A percentile compares a stretch with the other conserved stretches of the same genome.
phyloP scores from a whole-genome alignment of 2,329 filamentous ascomycete genomes.

The Microsporum canis region DNA sequence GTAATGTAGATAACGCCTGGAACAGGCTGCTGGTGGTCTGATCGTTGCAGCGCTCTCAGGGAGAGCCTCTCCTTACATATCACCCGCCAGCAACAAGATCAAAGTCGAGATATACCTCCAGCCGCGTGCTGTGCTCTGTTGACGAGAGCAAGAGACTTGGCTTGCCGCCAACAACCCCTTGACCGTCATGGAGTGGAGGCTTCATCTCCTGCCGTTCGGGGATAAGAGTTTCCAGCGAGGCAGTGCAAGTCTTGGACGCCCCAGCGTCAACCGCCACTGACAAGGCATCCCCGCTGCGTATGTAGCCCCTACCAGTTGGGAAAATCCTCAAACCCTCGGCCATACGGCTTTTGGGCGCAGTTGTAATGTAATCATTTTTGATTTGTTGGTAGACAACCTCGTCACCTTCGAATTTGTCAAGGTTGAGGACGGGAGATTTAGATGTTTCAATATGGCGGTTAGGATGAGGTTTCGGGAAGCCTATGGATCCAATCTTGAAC shows the following conservation, averaged over 20 bases:
- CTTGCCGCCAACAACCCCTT: not conserved
- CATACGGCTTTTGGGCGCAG: not conserved
- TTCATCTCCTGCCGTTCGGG: conserved; percentile 3
- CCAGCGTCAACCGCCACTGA: conserved; percentile 1
- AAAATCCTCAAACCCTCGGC: not conserved
- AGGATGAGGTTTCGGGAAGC: conserved; percentile 2
- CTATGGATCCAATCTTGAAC: not conserved
- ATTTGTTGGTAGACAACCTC: not conserved
- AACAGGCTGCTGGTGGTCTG: not conserved
- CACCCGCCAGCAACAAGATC: not conserved
- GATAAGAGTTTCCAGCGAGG: conserved; percentile 4
- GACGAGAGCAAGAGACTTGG: not conserved
- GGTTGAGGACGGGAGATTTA: not conserved
- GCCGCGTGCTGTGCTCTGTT: not conserved
- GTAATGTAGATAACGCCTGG: not conserved
- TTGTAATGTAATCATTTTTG: not conserved
- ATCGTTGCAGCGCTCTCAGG: not conserved
- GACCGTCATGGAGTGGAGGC: not conserved
- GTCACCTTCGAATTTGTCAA: not conserved
- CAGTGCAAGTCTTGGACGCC: conserved; percentile 5
- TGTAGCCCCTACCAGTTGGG: not conserved
- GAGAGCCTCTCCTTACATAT: conserved; percentile 1
- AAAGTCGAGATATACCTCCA: not conserved
- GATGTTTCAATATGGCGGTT: not conserved
- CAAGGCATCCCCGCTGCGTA: not conserved